Base-by-base conservation (phyloP, 1,284 basidiomycete species). In the Ustilago esculenta region DNA sequence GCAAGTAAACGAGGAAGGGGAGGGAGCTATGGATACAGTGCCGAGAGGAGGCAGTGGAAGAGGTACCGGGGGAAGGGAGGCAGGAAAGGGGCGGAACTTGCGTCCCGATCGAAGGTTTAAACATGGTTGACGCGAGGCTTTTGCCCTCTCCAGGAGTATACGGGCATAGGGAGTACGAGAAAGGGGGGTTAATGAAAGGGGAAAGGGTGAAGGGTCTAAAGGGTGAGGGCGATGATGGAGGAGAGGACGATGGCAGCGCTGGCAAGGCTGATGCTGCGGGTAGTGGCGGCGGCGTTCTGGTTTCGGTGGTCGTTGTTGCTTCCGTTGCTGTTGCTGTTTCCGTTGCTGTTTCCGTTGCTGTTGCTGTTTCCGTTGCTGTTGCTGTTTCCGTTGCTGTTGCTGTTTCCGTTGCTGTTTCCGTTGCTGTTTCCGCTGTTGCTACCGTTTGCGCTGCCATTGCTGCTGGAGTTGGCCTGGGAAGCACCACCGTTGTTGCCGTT, bases 21-120 rank as follows among this genome's bases (percentile, higher is more conserved):
- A 23, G 21, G 24, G 32, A 39, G 41, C 39, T 66, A 66, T 34
- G 45, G 56, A 66, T 66, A 66, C 63, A 66, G 63, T 51, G 21
- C 14, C 15, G 14, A 35, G 24, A 24, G 24, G 27, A 2, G 20
- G 15, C 17, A 21, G 18, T 27, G 14, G 18, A 29, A 41, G 32
- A 24, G 27, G 35, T 37, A 8, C 18, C n/a, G 23, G 20, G 14
- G 18, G n/a, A 41, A 27, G 36, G 7, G 9, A 9, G 12, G 12
- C 9, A 14, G 32, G 3, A 24, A 41, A 41, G n/a, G n/a, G 14
- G 36, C 18, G 20, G 4, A 35, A 29, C 47, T 47, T 27, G 43
- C 53, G 52, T 55, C 52, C 44, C 53, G 39, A 53, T 48, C 39
- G 40, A 12, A 29, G 21, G 5, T 24, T 3, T 29, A 20, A 20